A percentile compares a stretch with the other conserved stretches of the same genome.
Conservation (phyloP, 441 rosid genomes). For the Gossypium gossypioides region DNA sequence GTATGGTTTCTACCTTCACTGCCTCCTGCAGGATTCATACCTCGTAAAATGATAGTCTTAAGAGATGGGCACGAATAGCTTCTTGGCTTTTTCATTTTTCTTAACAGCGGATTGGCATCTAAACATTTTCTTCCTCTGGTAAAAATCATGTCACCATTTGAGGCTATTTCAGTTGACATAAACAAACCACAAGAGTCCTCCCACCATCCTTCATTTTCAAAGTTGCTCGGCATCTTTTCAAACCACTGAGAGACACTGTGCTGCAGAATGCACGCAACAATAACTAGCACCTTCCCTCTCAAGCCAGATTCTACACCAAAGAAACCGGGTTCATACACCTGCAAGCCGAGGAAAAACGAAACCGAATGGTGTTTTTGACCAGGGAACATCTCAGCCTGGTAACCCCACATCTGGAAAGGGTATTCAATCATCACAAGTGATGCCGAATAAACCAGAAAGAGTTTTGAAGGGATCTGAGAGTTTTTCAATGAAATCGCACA, state of each 20-base stretch:
- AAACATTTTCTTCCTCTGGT: constrained; percentile 17
- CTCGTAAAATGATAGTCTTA: constrained; percentile 11
- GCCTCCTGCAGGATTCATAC: constrained; percentile 12
- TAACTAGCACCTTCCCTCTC: constrained; percentile 31
- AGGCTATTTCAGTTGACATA: constrained; percentile 17
- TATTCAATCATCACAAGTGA: constrained; percentile 27
- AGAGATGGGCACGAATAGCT: constrained; percentile 29
- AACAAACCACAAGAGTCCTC: constrained; percentile 29
- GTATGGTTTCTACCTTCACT: constrained; percentile 14
- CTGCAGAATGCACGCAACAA: constrained; percentile 30
- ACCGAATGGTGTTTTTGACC: constrained; percentile 25
- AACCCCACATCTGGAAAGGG: constrained; percentile 36
- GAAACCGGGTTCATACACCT: constrained; percentile 23
- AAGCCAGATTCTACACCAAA: constrained; percentile 32
- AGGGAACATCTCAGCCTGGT: constrained; percentile 34
- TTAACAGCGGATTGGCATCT: constrained; percentile 8
- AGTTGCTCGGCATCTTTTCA: constrained; percentile 19
- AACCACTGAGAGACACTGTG: constrained; percentile 32
- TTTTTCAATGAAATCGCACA: constrained; percentile 22
- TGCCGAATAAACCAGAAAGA: constrained; percentile 29
- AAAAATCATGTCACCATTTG: constrained; percentile 10
- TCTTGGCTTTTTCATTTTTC: constrained; percentile 1
- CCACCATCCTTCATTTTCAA: constrained; percentile 19
- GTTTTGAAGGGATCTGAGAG: constrained; percentile 26
- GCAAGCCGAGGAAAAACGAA: constrained; percentile 23